Percentiles rank a stretch among this genome's conserved stretches.
phyloP scores from a whole-genome alignment of 306 rosid species.

The Cucurbita ficifolia region DNA sequence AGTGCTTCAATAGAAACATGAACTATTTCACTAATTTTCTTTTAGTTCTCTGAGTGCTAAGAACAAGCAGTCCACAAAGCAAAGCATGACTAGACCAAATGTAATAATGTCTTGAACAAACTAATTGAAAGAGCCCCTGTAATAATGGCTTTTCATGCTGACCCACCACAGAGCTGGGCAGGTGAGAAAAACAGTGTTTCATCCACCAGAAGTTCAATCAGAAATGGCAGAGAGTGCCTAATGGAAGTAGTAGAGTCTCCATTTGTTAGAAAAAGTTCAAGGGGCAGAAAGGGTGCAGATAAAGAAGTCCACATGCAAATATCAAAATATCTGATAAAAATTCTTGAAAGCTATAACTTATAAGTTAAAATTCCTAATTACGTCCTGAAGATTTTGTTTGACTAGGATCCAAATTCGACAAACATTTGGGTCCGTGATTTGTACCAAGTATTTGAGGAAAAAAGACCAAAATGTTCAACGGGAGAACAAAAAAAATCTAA shows the following conservation, averaged over 20 bases:
- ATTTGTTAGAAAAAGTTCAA: not conserved
- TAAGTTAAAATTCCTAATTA: not conserved
- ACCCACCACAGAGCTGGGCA: slow-evolving; percentile 5
- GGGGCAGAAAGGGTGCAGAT: not conserved
- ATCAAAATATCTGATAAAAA: not conserved
- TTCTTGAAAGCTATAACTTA: not conserved
- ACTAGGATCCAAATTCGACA: not conserved
- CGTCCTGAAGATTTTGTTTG: not conserved
- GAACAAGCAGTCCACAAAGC: slow-evolving; percentile 16
- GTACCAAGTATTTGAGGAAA: not conserved
- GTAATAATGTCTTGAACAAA: slow-evolving; percentile 2
- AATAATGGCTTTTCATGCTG: slow-evolving; percentile 6
- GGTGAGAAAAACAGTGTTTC: not conserved
- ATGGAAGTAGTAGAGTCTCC: not conserved
- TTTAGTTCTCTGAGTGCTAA: slow-evolving; percentile 17
- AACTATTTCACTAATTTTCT: slow-evolving; percentile 8
- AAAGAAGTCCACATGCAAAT: not conserved
- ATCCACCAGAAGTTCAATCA: slow-evolving; percentile 7
- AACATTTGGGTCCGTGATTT: not conserved
- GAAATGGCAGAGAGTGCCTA: slow-evolving; percentile 1
- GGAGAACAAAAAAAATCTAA: not conserved
- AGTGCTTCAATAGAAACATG: not conserved
- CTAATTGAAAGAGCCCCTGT: slow-evolving; percentile 3
- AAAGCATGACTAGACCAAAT: slow-evolving; percentile 11
- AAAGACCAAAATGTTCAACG: not conserved